Evolutionary conservation across 371 early-diverging fungal genomes (phyloP).

Genomic region (Rhizopus stolonifer): DNA sequence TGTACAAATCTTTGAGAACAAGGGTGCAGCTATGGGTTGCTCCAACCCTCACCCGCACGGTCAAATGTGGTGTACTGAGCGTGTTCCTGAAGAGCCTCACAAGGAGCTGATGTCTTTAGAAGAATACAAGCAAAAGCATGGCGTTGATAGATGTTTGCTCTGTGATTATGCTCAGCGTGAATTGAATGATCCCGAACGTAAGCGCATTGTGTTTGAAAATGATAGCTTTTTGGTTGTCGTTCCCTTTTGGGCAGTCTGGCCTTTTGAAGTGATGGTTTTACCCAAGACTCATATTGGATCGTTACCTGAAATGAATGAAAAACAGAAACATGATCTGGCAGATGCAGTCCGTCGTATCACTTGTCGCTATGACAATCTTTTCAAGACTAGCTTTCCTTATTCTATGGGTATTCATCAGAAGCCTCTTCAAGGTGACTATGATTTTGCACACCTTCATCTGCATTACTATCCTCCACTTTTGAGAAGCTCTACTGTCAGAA

Average conservation of each 20-base stretch:
- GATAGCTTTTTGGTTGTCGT: slow-evolving; percentile 78
- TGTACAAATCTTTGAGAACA: slow-evolving; percentile 95
- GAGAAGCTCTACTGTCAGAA: slow-evolving; percentile 84
- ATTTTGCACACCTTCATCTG: slow-evolving; percentile 77
- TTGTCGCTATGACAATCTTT: slow-evolving; percentile 89
- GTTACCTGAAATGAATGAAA: slow-evolving; percentile 52
- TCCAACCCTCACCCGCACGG: slow-evolving; percentile 94
- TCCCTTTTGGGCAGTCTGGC: slow-evolving; percentile 97
- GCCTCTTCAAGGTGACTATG: slow-evolving; percentile 55
- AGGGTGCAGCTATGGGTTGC: slow-evolving; percentile 95
- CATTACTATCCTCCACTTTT: slow-evolving; percentile 95
- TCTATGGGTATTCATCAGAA: slow-evolving; percentile 94
- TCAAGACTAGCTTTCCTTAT: slow-evolving; percentile 91
- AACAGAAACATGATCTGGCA: slow-evolving; percentile 64
- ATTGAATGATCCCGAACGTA: slow-evolving; percentile 41
- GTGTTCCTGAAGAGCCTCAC: slow-evolving; percentile 76
- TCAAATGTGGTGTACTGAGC: slow-evolving; percentile 89
- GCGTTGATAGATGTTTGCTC: slow-evolving; percentile 59
- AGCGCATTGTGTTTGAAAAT: slow-evolving; percentile 80
- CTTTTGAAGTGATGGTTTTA: slow-evolving; percentile 88
- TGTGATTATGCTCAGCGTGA: slow-evolving; percentile 82
- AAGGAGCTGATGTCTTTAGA: slow-evolving; percentile 66
- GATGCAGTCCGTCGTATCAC: slow-evolving; percentile 73
- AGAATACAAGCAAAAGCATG: slow-evolving; percentile 52
- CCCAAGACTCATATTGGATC: slow-evolving; percentile 65